phyloP scores from a whole-genome alignment of 2,329 filamentous ascomycete genomes.

The Podosphaera fusca region DNA sequence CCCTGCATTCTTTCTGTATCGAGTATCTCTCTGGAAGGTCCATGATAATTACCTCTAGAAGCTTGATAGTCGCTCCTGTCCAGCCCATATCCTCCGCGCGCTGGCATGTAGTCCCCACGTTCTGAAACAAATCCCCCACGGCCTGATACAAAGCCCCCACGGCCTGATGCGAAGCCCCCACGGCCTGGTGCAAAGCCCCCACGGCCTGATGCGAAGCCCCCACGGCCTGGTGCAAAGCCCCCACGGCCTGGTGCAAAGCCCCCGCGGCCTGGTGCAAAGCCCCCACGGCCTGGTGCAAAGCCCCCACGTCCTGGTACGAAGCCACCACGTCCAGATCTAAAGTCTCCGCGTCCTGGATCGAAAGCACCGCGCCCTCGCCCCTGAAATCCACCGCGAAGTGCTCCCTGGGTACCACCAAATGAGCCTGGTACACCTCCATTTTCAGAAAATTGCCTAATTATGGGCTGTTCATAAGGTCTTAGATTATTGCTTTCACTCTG shows the following conservation, averaged over 20 bases:
- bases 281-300: background rate
- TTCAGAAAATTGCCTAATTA: conserved; percentile 20
- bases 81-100: background rate
- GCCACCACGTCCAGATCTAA: too few relatives aligned
- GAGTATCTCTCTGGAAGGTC: conserved; percentile 5
- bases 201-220: background rate
- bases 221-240: conserved; percentile 19
- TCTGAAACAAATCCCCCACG: background rate
- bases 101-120: background rate
- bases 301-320: background rate
- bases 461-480: conserved; percentile 24
- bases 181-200: background rate
- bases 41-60: conserved; percentile 10
- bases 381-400: conserved; percentile 23
- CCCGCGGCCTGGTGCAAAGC: conserved; percentile 14
- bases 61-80: conserved; percentile 9
- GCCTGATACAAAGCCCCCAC: background rate
- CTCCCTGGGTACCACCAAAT: conserved; percentile 8
- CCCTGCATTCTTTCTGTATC: conserved; percentile 19
- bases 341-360: too few relatives aligned
- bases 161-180: background rate
- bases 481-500: conserved; percentile 21
- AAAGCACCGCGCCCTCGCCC: conserved; percentile 13
- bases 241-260: conserved; percentile 22
- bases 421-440: conserved; percentile 11